phyloP scores from a whole-genome alignment of 352 stramenopile species.

The Globisporangium heterothallicum region DNA sequence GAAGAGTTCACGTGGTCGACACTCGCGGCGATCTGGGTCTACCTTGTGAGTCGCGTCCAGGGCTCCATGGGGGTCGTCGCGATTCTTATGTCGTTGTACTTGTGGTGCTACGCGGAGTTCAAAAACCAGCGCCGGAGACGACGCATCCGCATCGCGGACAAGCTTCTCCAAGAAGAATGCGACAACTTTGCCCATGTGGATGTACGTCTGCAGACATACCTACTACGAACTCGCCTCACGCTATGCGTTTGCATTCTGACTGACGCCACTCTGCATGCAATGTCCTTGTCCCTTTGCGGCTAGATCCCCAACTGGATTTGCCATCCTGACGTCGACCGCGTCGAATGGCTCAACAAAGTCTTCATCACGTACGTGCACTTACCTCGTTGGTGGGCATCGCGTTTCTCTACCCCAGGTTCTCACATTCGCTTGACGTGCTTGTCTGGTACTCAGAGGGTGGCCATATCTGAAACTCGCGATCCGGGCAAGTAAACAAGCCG shows the following conservation, averaged over 20 bases:
- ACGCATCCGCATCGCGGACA: conserved; percentile 17
- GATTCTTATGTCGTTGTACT: conserved; percentile 33
- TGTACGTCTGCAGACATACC: conserved; percentile 14
- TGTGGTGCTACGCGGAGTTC: conserved; percentile 56
- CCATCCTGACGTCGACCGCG: conserved; percentile 60
- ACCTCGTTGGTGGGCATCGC: too few relatives aligned
- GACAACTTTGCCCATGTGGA: conserved; percentile 27
- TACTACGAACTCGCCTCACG: too few relatives aligned
- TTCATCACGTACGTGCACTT: conserved; percentile 29
- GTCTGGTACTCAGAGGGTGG: conserved; percentile 36
- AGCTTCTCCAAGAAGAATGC: conserved; percentile 20
- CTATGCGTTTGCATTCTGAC: too few relatives aligned
- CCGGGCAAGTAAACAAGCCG: conserved; percentile 25
- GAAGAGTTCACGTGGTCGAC: conserved; percentile 27
- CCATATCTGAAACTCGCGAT: conserved; percentile 75
- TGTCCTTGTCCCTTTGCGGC: background rate
- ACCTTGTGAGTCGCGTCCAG: conserved; percentile 29
- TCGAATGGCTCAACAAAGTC: conserved; percentile 78
- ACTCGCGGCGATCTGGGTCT: conserved; percentile 28
- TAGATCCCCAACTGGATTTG: conserved; percentile 53
- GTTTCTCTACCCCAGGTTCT: too few relatives aligned
- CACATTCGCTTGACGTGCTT: background rate
- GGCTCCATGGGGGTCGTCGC: conserved; percentile 35
- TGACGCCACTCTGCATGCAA: background rate
- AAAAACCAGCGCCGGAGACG: conserved; percentile 25